Conservation (phyloP, 2,329 filamentous ascomycete genomes). For the Elsinoe batatas region DNA sequence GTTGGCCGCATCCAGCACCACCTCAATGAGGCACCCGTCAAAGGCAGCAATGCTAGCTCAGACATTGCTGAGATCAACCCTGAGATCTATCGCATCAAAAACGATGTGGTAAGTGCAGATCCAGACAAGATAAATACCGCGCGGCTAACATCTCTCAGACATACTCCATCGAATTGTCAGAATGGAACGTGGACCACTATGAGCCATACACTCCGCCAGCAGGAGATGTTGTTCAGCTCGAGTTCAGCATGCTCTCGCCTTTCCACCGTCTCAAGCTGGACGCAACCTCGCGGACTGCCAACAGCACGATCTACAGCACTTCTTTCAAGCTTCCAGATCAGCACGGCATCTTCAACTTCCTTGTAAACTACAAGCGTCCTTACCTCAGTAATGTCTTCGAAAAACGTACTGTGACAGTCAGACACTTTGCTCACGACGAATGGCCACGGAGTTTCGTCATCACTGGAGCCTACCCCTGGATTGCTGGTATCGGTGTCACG, state of each 20-base stretch:
- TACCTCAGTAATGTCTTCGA: slow-evolving; percentile 85
- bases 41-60: slow-evolving; percentile 18
- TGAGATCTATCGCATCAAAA: slow-evolving; percentile 88
- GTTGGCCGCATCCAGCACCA: slow-evolving; percentile 77
- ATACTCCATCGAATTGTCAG: slow-evolving; percentile 80
- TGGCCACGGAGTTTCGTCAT: slow-evolving; percentile 88
- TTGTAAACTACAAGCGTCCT: slow-evolving; percentile 91
- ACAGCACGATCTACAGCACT: slow-evolving; percentile 62
- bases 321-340: slow-evolving; percentile 85
- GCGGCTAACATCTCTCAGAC: slow-evolving; percentile 42
- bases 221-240: slow-evolving; percentile 73
- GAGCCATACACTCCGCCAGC: slow-evolving; percentile 60
- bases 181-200: slow-evolving; percentile 68
- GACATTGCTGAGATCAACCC: slow-evolving; percentile 53
- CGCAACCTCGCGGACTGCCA: slow-evolving; percentile 47
- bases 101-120: slow-evolving; percentile 68
- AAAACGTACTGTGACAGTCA: slow-evolving; percentile 87
- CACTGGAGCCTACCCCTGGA: slow-evolving; percentile 87
- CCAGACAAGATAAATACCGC: not conserved
- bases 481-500: slow-evolving; percentile 76
- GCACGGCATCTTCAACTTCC: slow-evolving; percentile 98
- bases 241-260: slow-evolving; percentile 97
- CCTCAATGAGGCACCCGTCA: slow-evolving; percentile 44
- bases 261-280: slow-evolving; percentile 79
- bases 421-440: slow-evolving; percentile 96